phyloP scores from a whole-genome alignment of 108 stramenopile genomes.

The Bacterosira constricta region DNA sequence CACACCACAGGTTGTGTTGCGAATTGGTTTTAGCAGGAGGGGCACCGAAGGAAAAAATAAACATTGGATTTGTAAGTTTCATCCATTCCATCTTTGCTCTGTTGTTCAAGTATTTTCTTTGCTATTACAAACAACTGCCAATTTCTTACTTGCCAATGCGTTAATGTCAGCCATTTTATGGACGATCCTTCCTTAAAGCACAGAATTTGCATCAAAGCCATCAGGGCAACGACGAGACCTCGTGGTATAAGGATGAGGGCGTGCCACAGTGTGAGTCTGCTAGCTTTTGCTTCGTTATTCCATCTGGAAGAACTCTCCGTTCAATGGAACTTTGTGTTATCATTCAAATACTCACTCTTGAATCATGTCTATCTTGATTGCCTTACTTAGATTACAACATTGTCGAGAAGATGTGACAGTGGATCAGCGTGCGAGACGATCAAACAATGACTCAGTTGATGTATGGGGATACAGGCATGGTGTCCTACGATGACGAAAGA shows the following conservation, averaged over 20 bases:
- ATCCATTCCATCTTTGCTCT: no score
- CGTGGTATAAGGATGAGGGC: conserved; percentile 33
- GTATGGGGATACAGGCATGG: conserved; percentile 1
- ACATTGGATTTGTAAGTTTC: conserved; percentile 15
- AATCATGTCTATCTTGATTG: no score
- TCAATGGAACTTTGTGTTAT: no score
- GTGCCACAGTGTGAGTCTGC: conserved; percentile 31
- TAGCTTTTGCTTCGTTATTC: no score
- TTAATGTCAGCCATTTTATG: not conserved
- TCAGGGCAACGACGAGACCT: conserved; percentile 3
- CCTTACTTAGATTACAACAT: no score
- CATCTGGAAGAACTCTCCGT: no score
- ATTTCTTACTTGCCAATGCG: not conserved
- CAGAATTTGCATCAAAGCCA: conserved; percentile 1
- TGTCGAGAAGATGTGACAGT: not conserved
- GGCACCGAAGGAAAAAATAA: conserved; percentile 8
- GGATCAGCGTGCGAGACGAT: conserved; percentile 6
- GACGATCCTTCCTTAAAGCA: not conserved
- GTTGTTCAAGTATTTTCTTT: no score
- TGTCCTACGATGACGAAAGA: conserved; percentile 11
- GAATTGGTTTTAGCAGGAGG: conserved; percentile 30
- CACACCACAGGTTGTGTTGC: conserved; percentile 37
- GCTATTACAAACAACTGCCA: no score
- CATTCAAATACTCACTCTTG: no score
- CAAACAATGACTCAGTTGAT: conserved; percentile 18